Base-by-base conservation (phyloP, 2,329 filamentous ascomycete species). In the Claviceps arundinis region DNA sequence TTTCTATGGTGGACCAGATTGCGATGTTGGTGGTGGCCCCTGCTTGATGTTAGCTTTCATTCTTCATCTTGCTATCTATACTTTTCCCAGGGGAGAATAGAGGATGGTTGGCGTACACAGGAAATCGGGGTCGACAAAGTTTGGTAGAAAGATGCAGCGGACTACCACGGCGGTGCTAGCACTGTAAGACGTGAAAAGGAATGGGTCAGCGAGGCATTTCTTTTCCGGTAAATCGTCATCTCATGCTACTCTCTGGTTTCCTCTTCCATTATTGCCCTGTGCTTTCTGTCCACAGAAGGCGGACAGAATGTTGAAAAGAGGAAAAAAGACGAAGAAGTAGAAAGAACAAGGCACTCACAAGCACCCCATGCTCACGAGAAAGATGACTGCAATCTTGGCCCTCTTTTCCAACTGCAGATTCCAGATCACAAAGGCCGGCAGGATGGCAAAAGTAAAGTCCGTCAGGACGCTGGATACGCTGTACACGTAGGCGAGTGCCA, bases 321-420 rank as follows among this genome's bases (percentile, higher is more conserved):
- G 24, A 30, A 14, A n/a, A 2, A 47, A 37, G 2, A 6, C 6
- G 34, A 22, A 17, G 24, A 13, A 24, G 22, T 4, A 24, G 22
- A 24, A 24, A 24, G 22, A 24, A 24, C 3, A 24, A 24, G 22
- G 5, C 6, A 65, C 65, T 55, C 61, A 69, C 72, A 74, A 59
- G 57, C 78, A 78, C 30, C 78, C 82, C 66, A 82, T 72, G 6
- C 70, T 70, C 48, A 84, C 64, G 45, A 83, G 70, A 5, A 69
- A 68, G 9, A 73, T 72, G 22, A 82, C 65, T 2, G 76, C 70
- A 6, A 71, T 37, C 59, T 81, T 82, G 2, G 72, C 7, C 26
- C 8, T 70, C 7, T 56, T 58, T 46, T 72, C 72, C 72, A 83
- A 80, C 52, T 80, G 72, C 30, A 82, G 61, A 26, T 72, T 70